Evolutionary conservation across 2,329 filamentous ascomycete genomes (phyloP).

Genomic region (Fusarium proliferatum): DNA sequence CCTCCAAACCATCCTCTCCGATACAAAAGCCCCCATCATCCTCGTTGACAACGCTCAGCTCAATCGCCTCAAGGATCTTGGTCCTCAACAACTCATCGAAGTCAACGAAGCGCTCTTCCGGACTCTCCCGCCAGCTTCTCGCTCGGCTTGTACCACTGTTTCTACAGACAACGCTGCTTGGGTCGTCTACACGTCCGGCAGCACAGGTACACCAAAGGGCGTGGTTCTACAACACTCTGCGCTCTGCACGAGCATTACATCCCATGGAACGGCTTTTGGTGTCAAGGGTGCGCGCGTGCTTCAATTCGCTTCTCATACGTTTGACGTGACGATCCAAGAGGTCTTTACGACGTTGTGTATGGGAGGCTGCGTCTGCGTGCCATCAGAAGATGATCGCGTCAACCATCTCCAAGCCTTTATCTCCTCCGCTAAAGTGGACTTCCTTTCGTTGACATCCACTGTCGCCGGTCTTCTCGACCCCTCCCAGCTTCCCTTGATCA

Average conservation of each 20-base stretch:
- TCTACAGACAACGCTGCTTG: background rate
- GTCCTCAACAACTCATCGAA: background rate
- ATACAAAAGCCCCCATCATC: background rate
- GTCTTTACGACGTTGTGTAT: background rate
- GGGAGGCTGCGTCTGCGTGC: background rate
- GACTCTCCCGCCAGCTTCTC: accelerated
- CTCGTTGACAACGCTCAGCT: background rate
- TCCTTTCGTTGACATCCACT: background rate
- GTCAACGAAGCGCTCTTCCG: background rate
- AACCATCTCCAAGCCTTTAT: background rate
- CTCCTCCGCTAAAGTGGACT: background rate
- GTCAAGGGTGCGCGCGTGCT: background rate
- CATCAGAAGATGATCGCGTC: background rate
- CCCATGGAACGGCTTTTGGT: background rate
- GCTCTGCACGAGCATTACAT: background rate
- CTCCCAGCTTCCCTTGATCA: background rate
- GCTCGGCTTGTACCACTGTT: background rate
- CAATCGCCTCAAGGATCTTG: background rate
- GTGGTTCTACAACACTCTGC: background rate
- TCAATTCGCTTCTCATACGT: background rate
- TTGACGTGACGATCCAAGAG: constrained; percentile 1
- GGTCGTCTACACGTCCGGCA: constrained; percentile 2
- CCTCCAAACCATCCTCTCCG: background rate
- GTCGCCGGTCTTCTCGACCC: background rate
- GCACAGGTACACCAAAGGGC: background rate